Conservation (phyloP, 2,329 filamentous ascomycete genomes). For the Fusarium albidum region DNA sequence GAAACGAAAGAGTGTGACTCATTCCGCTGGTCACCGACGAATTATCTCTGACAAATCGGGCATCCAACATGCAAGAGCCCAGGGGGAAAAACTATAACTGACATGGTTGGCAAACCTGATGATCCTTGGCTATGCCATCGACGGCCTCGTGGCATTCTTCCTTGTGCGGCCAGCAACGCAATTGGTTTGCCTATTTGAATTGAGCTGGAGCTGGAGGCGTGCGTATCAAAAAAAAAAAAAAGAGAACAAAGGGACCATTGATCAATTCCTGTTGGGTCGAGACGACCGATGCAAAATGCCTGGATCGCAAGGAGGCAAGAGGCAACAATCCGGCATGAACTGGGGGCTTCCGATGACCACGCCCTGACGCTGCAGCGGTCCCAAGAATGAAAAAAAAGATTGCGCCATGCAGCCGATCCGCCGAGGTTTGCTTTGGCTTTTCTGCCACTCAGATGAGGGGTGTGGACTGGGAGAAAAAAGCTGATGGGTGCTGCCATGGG, state of each 20-base stretch:
- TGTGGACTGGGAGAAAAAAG: constrained; percentile 31
- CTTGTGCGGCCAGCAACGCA: constrained; percentile 3
- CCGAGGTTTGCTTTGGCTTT: constrained; percentile 36
- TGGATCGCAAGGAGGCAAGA: constrained; percentile 32
- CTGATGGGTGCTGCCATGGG: constrained; percentile 18
- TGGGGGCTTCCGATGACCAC: constrained; percentile 15
- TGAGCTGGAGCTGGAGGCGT: constrained; percentile 16
- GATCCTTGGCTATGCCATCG: constrained; percentile 13
- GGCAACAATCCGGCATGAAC: constrained; percentile 16
- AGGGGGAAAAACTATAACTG: constrained; percentile 16
- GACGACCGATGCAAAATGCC: constrained; percentile 14
- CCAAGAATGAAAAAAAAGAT: constrained; percentile 40
- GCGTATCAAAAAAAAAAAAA: background rate
- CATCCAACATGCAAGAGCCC: constrained; percentile 30
- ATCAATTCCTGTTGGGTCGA: constrained; percentile 8
- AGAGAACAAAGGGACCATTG: constrained; percentile 1
- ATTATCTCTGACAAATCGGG: constrained; percentile 30
- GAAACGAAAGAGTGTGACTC: constrained; percentile 42
- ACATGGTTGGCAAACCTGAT: constrained; percentile 22
- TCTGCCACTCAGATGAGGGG: constrained; percentile 37
- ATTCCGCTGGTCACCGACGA: constrained; percentile 35
- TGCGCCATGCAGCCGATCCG: constrained; percentile 39
- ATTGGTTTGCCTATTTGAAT: constrained; percentile 20
- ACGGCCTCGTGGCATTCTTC: constrained; percentile 25
- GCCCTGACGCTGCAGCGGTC: constrained; percentile 22